Evolutionary conservation across 805 yeast species (phyloP).

Genomic region (Schwanniomyces yamadae): DNA sequence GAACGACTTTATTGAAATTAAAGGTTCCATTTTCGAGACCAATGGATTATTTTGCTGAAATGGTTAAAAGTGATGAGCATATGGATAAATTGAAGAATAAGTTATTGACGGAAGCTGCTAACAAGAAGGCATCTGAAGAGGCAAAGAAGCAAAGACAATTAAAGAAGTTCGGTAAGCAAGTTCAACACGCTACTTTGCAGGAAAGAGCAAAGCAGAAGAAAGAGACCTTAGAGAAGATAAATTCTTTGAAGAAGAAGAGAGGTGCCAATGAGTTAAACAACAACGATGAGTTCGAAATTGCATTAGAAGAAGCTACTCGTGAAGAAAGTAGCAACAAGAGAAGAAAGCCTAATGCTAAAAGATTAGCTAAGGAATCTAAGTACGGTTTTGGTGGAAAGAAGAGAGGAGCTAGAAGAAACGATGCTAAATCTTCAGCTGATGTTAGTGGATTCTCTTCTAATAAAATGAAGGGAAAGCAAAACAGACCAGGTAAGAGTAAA

Average conservation of each 20-base stretch:
- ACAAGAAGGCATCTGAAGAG: slow-evolving; percentile 87
- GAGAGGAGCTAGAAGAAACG: slow-evolving; percentile 70
- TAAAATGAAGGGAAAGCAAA: slow-evolving; percentile 47
- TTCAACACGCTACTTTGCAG: slow-evolving; percentile 88
- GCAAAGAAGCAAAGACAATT: slow-evolving; percentile 92
- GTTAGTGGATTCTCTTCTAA: slow-evolving; percentile 54
- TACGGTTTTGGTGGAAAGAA: slow-evolving; percentile 80
- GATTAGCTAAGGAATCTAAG: slow-evolving; percentile 69
- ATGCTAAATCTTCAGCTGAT: slow-evolving; percentile 69
- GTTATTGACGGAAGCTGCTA: slow-evolving; percentile 73
- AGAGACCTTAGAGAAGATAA: slow-evolving; percentile 86
- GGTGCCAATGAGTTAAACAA: slow-evolving; percentile 66
- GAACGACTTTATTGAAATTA: slow-evolving; percentile 60
- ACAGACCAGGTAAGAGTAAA: slow-evolving; percentile 45
- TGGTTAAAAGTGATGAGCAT: slow-evolving; percentile 97
- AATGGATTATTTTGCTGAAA: slow-evolving; percentile 94
- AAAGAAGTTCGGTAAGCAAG: slow-evolving; percentile 97
- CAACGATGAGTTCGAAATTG: slow-evolving; percentile 80
- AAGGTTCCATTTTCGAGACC: slow-evolving; percentile 92
- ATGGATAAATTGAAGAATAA: slow-evolving; percentile 90
- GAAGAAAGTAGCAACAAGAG: slow-evolving; percentile 40
- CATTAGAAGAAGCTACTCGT: slow-evolving; percentile 86
- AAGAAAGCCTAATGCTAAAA: slow-evolving; percentile 57
- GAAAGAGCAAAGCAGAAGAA: slow-evolving; percentile 91
- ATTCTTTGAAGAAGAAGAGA: slow-evolving; percentile 87